These are phyloP conservation scores for Epichloe hybrida DNA, from an alignment of 2,329 filamentous ascomycete species.

Conservation along the genomic window DNA sequence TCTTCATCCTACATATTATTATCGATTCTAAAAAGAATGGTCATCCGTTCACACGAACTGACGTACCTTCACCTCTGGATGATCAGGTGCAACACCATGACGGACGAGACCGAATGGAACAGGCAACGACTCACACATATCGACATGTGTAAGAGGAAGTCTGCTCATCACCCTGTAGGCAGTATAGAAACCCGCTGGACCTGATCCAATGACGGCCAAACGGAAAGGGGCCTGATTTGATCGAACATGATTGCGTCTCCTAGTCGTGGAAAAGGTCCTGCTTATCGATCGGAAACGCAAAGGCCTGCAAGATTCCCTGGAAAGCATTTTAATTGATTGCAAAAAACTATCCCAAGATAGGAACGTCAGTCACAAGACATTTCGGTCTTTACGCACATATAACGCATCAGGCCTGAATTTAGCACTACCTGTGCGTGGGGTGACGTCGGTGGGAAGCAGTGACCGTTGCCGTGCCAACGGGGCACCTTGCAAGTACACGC, in stretches of 20 bases:
- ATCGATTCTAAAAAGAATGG: neutral
- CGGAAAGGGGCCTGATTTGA: conserved; percentile 45
- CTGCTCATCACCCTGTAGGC: conserved; percentile 73
- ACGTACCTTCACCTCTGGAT: conserved; percentile 88
- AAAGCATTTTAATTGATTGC: neutral
- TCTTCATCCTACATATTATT: conserved; percentile 36
- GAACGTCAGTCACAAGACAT: neutral
- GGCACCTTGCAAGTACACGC: neutral
- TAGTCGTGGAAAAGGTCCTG: neutral
- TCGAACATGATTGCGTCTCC: neutral
- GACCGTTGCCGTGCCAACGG: conserved; percentile 16
- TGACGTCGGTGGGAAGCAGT: neutral
- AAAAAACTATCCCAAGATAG: neutral
- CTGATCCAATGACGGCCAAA: conserved; percentile 82
- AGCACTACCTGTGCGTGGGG: too few relatives aligned
- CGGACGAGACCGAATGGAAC: conserved; percentile 87
- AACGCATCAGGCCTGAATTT: too few relatives aligned
- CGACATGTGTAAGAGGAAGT: conserved; percentile 57
- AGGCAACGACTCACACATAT: conserved; percentile 93
- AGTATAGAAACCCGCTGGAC: conserved; percentile 92
- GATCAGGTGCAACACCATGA: conserved; percentile 94
- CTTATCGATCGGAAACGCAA: neutral
- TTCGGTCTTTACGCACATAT: neutral
- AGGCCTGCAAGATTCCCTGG: neutral
- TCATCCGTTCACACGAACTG: neutral